Evolutionary conservation across 2,329 filamentous ascomycete genomes (phyloP).

Genomic region (Ophiostoma tasmaniense): DNA sequence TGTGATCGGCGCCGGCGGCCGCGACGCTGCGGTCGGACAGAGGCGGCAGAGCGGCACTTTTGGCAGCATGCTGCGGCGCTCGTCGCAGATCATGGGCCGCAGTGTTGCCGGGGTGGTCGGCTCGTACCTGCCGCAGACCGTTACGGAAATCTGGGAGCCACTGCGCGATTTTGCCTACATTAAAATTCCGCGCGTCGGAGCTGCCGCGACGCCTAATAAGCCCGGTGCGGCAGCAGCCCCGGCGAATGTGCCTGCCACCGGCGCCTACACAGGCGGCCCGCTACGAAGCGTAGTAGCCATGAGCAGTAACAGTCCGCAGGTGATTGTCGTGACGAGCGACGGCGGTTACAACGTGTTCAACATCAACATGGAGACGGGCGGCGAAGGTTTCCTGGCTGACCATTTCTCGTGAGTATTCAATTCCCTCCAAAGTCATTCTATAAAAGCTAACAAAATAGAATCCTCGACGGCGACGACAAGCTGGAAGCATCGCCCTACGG

Average conservation of each 20-base stretch:
- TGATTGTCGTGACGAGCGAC: slow-evolving; percentile 97
- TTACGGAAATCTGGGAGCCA: slow-evolving; percentile 97
- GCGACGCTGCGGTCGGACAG: slow-evolving; percentile 26
- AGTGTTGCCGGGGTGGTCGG: slow-evolving; percentile 83
- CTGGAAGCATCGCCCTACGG: slow-evolving; percentile 42
- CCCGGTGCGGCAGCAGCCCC: slow-evolving; percentile 19
- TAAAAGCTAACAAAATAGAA: slow-evolving; percentile 28
- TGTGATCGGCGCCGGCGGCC: slow-evolving; percentile 12
- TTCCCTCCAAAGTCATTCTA: neutral
- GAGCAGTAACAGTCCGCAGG: slow-evolving; percentile 86
- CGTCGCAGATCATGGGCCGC: slow-evolving; percentile 86
- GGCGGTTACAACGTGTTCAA: slow-evolving; percentile 92
- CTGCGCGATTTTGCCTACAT: slow-evolving; percentile 93
- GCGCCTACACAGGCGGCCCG: slow-evolving; percentile 36
- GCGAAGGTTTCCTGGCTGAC: slow-evolving; percentile 83
- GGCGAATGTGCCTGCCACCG: slow-evolving; percentile 17
- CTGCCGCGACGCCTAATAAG: slow-evolving; percentile 22
- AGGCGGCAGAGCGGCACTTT: slow-evolving; percentile 64
- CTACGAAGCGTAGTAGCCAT: slow-evolving; percentile 92
- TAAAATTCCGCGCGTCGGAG: slow-evolving; percentile 63
- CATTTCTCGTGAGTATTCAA: slow-evolving; percentile 76
- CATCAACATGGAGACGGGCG: slow-evolving; percentile 88
- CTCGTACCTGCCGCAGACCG: slow-evolving; percentile 83
- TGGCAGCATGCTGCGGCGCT: slow-evolving; percentile 83
- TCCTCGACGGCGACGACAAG: slow-evolving; percentile 48